Base-by-base conservation (phyloP, 805 yeast genomes). In the Candida gorgasii region DNA sequence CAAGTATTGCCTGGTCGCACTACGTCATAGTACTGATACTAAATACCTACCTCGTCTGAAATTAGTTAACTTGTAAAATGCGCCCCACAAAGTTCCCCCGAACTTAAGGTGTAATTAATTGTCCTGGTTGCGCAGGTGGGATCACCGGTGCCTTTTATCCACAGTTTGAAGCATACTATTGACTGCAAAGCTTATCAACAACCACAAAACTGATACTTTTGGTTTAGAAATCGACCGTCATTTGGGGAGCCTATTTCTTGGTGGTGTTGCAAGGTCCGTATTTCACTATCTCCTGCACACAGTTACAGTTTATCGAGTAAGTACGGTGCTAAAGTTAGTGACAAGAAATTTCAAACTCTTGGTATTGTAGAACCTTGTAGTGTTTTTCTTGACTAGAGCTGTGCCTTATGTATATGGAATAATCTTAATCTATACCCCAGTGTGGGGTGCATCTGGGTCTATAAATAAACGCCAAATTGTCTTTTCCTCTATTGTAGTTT, bases 11-110 rank as follows among this genome's bases (percentile, higher is more conserved):
- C 28, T 9, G 12, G 5, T 26, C 13, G 17, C 23, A 31, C 23
- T 31, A 31, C 35, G 35, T 31, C 35, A 31, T 31, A 31, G 24
- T 5, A 5, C 15, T 15, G 33, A 9, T 15, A 29, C 19, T 16
- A 29, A 8, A 16, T 16, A 16, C n/a, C 9, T 5, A n/a, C 7
- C 5, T 18, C 5, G 12, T 12, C n/a, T n/a, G 24, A n/a, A 31
- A 11, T 5, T 7, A 8, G 35, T 13, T 31, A 31, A 31, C 35
- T 31, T 31, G 35, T 18, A 31, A 31, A 18, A 18, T 31, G 23
- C 33, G 16, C 35, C 35, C 35, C 35, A 31, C 35, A 31, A 18
- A 31, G 35, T 31, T 31, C 24, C 24, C 12, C 35, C 35, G 35
- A 31, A 28, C 5, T 8, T n/a, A 13, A 13, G 3, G 5, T 28